phyloP scores from a whole-genome alignment of 768 basidiomycete species.

The Dentipellis sp. region DNA sequence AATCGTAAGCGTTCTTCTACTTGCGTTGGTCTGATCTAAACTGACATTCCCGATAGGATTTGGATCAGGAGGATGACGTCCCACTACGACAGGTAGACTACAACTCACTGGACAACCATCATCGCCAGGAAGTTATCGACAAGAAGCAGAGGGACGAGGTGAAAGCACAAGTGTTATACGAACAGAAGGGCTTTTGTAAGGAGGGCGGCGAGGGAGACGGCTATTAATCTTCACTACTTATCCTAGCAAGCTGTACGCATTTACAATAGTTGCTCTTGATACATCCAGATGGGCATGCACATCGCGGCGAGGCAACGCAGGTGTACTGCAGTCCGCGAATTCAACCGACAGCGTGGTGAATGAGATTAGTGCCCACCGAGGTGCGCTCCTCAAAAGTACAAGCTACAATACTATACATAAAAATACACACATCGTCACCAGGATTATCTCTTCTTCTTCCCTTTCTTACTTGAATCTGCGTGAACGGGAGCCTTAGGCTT shows the following conservation, averaged over 20 bases:
- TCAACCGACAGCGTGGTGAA: no score
- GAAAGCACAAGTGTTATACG: conserved; percentile 75
- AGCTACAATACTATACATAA: no score
- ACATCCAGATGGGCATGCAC: neutral
- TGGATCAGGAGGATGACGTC: conserved; percentile 87
- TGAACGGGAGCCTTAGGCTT: conserved; percentile 8
- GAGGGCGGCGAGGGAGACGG: conserved; percentile 97
- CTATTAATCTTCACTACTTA: conserved; percentile 40
- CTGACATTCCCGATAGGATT: conserved; percentile 49
- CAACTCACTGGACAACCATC: conserved; percentile 56
- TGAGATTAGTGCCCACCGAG: no score
- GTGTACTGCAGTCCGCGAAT: no score
- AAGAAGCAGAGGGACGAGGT: conserved; percentile 77
- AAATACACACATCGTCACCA: no score
- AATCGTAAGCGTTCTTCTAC: conserved; percentile 54
- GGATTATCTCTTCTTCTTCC: conserved; percentile 11
- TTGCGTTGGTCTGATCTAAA: neutral
- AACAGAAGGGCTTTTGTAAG: conserved; percentile 84
- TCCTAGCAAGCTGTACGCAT: neutral
- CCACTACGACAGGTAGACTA: conserved; percentile 71
- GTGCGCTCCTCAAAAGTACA: no score
- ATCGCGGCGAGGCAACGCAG: no score
- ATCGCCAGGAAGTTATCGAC: conserved; percentile 60
- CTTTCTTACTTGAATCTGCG: conserved; percentile 13
- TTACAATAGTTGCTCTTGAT: neutral